Conservation (phyloP, 164 flowering plant genomes). For the Euptelea pleiosperma region DNA sequence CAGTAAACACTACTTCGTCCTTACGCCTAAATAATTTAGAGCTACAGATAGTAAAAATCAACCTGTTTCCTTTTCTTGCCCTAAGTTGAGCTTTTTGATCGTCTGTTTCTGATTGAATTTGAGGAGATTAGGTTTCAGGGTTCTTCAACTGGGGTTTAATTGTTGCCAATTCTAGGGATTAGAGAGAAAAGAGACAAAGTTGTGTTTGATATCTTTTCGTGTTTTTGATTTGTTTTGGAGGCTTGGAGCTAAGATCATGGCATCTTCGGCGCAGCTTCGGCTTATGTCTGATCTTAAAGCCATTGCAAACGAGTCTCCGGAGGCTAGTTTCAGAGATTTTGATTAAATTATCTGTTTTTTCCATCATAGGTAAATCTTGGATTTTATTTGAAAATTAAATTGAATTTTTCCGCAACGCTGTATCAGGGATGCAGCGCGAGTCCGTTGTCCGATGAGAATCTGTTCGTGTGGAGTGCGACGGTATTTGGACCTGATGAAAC, state of each 20-base stretch:
- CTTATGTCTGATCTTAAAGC: conserved; percentile 59
- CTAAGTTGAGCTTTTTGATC: no score
- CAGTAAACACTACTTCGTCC: no score
- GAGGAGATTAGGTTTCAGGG: not conserved
- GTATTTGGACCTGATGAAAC: conserved; percentile 54
- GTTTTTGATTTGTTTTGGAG: not conserved
- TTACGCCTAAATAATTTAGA: no score
- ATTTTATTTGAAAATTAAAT: not conserved
- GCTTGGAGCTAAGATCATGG: conserved; percentile 2
- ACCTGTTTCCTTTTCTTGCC: no score
- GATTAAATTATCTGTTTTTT: no score
- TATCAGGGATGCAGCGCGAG: conserved; percentile 56
- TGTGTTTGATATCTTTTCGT: no score
- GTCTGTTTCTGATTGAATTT: not conserved
- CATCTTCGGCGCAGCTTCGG: conserved; percentile 50
- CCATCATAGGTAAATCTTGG: no score
- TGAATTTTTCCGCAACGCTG: not conserved
- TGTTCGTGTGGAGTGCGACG: conserved; percentile 57
- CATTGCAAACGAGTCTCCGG: conserved; percentile 51
- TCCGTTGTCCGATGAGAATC: conserved; percentile 42
- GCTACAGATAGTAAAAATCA: no score
- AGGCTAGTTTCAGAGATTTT: conserved; percentile 20
- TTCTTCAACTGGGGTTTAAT: not conserved
- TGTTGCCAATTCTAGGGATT: no score
- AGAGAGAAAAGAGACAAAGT: no score